A percentile compares a stretch with the other conserved stretches of the same genome.
Evolutionary conservation across 352 stramenopile species (phyloP).

Genomic region (Globisporangium abappressorium): DNA sequence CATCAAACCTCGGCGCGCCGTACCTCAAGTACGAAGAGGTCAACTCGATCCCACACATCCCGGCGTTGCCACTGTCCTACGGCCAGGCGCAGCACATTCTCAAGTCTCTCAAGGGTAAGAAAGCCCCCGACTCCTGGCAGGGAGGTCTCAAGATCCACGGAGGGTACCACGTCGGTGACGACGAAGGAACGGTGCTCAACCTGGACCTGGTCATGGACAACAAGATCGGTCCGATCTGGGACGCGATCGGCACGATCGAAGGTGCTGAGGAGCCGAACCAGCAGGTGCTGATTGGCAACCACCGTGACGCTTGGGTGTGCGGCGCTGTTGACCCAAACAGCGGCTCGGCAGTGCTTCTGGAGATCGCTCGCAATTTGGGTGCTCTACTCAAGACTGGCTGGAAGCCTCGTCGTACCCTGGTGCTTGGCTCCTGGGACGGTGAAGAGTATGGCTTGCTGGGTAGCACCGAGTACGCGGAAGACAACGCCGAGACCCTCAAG

Average conservation of each 20-base stretch:
- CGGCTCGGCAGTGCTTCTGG: constrained; percentile 74
- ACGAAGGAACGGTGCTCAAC: constrained; percentile 54
- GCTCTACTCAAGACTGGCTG: constrained; percentile 63
- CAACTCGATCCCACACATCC: constrained; percentile 65
- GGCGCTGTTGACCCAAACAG: constrained; percentile 86
- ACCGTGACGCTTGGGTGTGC: constrained; percentile 91
- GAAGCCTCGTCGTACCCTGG: constrained; percentile 66
- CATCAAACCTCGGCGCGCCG: constrained; percentile 38
- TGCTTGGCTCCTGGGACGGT: constrained; percentile 81
- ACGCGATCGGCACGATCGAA: constrained; percentile 84
- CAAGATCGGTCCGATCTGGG: constrained; percentile 75
- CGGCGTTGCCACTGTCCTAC: constrained; percentile 72
- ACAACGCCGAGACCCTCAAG: constrained; percentile 46
- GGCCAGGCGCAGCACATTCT: constrained; percentile 80
- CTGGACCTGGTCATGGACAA: constrained; percentile 82
- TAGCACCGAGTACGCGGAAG: constrained; percentile 81
- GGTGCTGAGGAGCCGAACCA: constrained; percentile 54
- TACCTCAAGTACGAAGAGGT: constrained; percentile 45
- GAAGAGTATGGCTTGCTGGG: constrained; percentile 85
- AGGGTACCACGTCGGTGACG: constrained; percentile 78
- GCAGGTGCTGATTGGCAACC: constrained; percentile 87
- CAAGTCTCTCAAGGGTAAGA: constrained; percentile 50
- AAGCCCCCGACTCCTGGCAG: constrained; percentile 52
- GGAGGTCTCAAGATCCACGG: constrained; percentile 52
- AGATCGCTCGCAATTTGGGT: constrained; percentile 77